These are phyloP conservation scores for Fusarium burgessii DNA, from an alignment of 2,329 filamentous ascomycete genomes.

Conservation along the genomic window DNA sequence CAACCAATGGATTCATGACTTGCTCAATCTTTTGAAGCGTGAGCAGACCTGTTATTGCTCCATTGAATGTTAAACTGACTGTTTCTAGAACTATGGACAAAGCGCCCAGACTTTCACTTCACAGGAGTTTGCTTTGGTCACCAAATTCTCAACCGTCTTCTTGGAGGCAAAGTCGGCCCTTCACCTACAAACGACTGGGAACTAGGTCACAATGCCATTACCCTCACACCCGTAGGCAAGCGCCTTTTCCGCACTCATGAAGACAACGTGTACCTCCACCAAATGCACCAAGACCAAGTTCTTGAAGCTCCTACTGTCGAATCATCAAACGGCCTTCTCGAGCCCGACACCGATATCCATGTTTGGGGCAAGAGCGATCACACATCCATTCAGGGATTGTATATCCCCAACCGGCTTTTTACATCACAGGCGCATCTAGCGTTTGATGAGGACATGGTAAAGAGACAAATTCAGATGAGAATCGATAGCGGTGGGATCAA, in stretches of 20 bases:
- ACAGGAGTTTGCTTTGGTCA: constrained; percentile 87
- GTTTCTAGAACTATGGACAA: constrained; percentile 60
- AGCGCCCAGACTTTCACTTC: constrained; percentile 65
- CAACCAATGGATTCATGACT: constrained; percentile 77
- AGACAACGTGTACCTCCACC: constrained; percentile 69
- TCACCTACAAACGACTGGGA: constrained; percentile 78
- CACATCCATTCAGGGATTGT: constrained; percentile 81
- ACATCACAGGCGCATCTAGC: constrained; percentile 85
- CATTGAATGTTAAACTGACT: neutral
- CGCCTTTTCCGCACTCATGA: constrained; percentile 73
- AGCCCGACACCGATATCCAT: constrained; percentile 56
- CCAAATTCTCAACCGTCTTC: constrained; percentile 79
- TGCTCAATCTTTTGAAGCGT: constrained; percentile 69
- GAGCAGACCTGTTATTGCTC: neutral
- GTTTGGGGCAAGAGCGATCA: constrained; percentile 72
- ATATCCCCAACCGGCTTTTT: constrained; percentile 72
- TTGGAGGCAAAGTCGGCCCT: constrained; percentile 75
- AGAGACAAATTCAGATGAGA: constrained; percentile 70
- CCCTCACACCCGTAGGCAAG: constrained; percentile 74
- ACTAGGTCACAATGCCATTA: constrained; percentile 73
- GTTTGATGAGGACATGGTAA: constrained; percentile 77
- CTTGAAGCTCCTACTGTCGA: constrained; percentile 67
- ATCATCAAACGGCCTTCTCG: constrained; percentile 57
- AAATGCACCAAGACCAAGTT: constrained; percentile 85
- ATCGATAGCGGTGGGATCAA: constrained; percentile 71